A percentile compares a stretch with the other conserved stretches of the same genome.
phyloP scores from a whole-genome alignment of 106 monocot species.

The Gastrodia elata region DNA sequence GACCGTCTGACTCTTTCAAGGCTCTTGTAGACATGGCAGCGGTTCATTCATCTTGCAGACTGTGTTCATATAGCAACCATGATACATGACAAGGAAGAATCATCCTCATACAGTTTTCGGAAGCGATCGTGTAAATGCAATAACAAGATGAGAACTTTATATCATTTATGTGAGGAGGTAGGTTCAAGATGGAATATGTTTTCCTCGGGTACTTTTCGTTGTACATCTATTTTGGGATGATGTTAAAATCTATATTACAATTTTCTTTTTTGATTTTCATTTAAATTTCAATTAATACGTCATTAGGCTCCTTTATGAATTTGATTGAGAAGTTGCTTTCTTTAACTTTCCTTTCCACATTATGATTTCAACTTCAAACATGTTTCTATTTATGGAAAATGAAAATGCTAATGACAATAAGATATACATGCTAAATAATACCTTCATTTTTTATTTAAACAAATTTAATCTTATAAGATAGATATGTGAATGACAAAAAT shows the following conservation, averaged over 20 bases:
- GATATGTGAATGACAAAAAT: no score
- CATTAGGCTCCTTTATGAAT: not conserved
- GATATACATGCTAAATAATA: no score
- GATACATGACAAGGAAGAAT: constrained; percentile 55
- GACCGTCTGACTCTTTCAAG: constrained; percentile 83
- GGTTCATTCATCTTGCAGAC: constrained; percentile 81
- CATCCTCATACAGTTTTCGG: constrained; percentile 22
- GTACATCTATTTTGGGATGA: not conserved
- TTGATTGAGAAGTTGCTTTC: no score
- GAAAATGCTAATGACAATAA: no score
- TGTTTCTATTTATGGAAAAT: no score
- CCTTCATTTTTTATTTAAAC: no score
- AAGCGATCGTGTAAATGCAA: constrained; percentile 61
- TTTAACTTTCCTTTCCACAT: no score
- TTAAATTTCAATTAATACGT: not conserved
- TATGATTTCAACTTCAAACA: no score
- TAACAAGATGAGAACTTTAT: constrained; percentile 13
- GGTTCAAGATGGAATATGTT: constrained; percentile 44
- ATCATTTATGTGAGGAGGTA: constrained; percentile 74
- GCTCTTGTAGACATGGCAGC: constrained; percentile 87
- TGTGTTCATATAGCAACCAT: constrained; percentile 69
- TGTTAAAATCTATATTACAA: not conserved
- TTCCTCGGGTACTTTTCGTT: constrained; percentile 53
- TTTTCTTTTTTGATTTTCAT: not conserved
- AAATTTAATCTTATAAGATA: no score